A percentile compares a stretch with the other conserved stretches of the same genome.
These are phyloP conservation scores for Linnemannia exigua DNA, from an alignment of 192 early-diverging fungal genomes.

Conservation along the genomic window DNA sequence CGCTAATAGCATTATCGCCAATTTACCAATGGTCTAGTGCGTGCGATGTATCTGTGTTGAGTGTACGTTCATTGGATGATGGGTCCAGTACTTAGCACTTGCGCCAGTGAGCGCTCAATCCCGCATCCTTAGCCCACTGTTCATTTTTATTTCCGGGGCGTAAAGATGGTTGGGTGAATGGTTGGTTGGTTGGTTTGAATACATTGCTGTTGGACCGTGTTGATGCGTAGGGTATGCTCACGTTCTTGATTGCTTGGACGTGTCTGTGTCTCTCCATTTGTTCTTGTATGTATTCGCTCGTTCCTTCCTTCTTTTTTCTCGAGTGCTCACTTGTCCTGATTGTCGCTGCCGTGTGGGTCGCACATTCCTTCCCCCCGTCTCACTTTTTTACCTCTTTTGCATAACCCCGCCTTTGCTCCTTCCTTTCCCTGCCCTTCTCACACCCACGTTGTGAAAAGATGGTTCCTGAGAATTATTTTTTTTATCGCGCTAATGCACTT, in stretches of 20 bases:
- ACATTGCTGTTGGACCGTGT: neutral
- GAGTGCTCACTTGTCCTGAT: neutral
- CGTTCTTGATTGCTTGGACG: neutral
- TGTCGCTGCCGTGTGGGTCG: neutral
- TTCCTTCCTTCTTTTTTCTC: neutral
- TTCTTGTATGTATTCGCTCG: too few species aligned
- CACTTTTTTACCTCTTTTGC: too few species aligned
- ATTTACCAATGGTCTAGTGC: too few species aligned
- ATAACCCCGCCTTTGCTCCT: too few species aligned
- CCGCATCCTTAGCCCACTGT: neutral
- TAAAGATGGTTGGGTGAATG: neutral
- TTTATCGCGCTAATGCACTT: neutral
- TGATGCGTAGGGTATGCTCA: neutral
- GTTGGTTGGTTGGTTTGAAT: neutral
- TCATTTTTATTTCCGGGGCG: neutral
- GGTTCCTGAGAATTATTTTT: slow-evolving; percentile 10
- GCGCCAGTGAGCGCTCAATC: neutral
- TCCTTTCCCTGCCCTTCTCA: neutral
- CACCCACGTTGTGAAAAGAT: neutral
- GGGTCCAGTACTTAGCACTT: neutral
- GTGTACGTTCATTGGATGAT: neutral
- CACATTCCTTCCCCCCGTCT: neutral
- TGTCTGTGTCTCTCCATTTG: neutral
- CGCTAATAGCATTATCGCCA: neutral
- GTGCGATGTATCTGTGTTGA: too few species aligned